These are phyloP conservation scores for Hemileccinum rubropunctum DNA, from an alignment of 768 basidiomycete species.

Conservation along the genomic window DNA sequence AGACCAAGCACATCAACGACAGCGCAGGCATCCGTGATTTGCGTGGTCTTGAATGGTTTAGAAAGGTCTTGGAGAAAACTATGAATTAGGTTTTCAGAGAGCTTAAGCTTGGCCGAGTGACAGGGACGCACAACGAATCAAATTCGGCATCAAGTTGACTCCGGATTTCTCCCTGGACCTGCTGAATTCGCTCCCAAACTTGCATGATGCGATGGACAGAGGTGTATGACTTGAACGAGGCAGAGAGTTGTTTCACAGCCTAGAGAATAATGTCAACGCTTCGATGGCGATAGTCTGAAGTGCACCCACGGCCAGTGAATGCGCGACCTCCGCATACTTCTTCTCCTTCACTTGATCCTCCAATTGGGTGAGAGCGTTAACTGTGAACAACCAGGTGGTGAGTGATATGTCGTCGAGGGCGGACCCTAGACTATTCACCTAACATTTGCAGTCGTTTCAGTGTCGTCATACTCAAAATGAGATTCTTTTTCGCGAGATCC, in stretches of 20 bases:
- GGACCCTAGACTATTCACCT: slow-evolving; percentile 48
- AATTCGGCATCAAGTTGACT: slow-evolving; percentile 85
- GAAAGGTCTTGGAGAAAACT: slow-evolving; percentile 81
- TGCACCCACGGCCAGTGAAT: slow-evolving; percentile 68
- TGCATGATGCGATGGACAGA: slow-evolving; percentile 74
- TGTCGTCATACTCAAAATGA: slow-evolving; percentile 85
- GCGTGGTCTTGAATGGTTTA: slow-evolving; percentile 58
- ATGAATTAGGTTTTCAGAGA: background rate
- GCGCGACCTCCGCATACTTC: slow-evolving; percentile 79
- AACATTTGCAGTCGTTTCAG: slow-evolving; percentile 92
- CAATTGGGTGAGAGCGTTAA: slow-evolving; percentile 78
- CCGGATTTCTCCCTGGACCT: slow-evolving; percentile 80
- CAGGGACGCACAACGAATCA: slow-evolving; percentile 78
- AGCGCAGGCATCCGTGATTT: slow-evolving; percentile 80
- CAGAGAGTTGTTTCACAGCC: slow-evolving; percentile 86
- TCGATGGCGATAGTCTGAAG: slow-evolving; percentile 12
- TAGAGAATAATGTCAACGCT: slow-evolving; percentile 28
- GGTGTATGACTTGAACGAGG: slow-evolving; percentile 75
- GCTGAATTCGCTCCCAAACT: slow-evolving; percentile 76
- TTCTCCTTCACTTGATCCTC: slow-evolving; percentile 75
- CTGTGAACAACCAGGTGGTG: slow-evolving; percentile 38
- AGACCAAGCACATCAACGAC: slow-evolving; percentile 86
- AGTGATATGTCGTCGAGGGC: background rate
- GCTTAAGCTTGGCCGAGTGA: background rate
- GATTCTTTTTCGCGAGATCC: slow-evolving; percentile 91